Evolutionary conservation across 2,329 filamentous ascomycete genomes (phyloP).

Genomic region (Colletotrichum orbiculare): DNA sequence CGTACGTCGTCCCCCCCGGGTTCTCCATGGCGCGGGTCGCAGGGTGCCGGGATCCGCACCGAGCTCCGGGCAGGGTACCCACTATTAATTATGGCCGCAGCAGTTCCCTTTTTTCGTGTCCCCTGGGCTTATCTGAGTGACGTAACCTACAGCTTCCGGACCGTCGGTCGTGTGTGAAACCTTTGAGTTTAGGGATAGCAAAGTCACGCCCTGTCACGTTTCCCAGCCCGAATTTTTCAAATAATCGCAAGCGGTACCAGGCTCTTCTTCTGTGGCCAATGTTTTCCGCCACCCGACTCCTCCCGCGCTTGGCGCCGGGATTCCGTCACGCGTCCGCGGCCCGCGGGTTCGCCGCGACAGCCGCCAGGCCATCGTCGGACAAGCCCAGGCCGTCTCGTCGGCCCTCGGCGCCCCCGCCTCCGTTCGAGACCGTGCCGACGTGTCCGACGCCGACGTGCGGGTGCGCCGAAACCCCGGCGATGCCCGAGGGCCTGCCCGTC

Average conservation of each 20-base stretch:
- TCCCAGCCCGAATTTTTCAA: no score
- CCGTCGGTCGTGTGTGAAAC: no score
- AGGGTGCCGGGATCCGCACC: constrained; percentile 24
- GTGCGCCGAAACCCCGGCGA: constrained; percentile 74
- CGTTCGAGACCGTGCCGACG: constrained; percentile 58
- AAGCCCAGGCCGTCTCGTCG: constrained; percentile 2
- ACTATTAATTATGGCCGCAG: not conserved
- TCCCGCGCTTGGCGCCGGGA: constrained; percentile 13
- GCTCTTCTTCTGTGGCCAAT: not conserved
- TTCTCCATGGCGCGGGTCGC: no score
- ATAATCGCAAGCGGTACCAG: no score
- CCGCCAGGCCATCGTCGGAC: not conserved
- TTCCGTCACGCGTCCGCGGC: not conserved
- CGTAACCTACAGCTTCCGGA: no score
- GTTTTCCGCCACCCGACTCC: constrained; percentile 3
- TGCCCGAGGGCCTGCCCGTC: constrained; percentile 77
- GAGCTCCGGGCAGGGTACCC: constrained; percentile 12
- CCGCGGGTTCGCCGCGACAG: not conserved
- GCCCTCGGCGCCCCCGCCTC: constrained; percentile 24
- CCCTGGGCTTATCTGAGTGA: no score
- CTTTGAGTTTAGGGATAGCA: no score
- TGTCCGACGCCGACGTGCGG: constrained; percentile 83
- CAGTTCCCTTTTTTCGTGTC: no score
- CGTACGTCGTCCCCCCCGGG: no score
- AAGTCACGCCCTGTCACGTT: no score